Percentiles rank a stretch among this genome's conserved stretches.
These are phyloP conservation scores for Hypoxylon sp. DNA, from an alignment of 2,329 filamentous ascomycete genomes.

Conservation along the genomic window DNA sequence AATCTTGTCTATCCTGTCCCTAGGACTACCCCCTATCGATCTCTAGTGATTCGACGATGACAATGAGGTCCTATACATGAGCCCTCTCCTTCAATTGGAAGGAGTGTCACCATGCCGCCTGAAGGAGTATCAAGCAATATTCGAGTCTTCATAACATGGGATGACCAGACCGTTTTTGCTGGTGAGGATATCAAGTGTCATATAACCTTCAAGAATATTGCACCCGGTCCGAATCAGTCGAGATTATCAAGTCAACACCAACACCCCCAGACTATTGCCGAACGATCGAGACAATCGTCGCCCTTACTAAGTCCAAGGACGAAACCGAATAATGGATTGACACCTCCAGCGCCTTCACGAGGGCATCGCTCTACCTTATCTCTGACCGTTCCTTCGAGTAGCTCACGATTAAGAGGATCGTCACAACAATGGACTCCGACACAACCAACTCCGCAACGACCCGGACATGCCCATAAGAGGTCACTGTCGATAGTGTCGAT, in stretches of 20 bases:
- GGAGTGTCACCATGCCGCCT: slow-evolving; percentile 64
- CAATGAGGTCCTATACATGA: slow-evolving; percentile 51
- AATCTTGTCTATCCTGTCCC: slow-evolving; percentile 9
- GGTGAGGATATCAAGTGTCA: slow-evolving; percentile 96
- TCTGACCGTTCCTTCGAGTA: slow-evolving; percentile 67
- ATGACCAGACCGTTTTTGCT: slow-evolving; percentile 93
- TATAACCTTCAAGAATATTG: slow-evolving; percentile 95
- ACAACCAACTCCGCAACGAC: slow-evolving; percentile 50
- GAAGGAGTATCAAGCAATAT: slow-evolving; percentile 75
- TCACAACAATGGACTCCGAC: slow-evolving; percentile 63
- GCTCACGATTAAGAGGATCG: slow-evolving; percentile 62
- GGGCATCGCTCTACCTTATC: slow-evolving; percentile 80
- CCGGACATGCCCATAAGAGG: slow-evolving; percentile 76
- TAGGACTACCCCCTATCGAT: slow-evolving; percentile 18
- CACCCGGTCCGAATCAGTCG: slow-evolving; percentile 60
- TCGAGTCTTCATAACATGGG: slow-evolving; percentile 95
- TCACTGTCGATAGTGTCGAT: slow-evolving; percentile 89
- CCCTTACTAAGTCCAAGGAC: slow-evolving; percentile 60
- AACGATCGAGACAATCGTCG: slow-evolving; percentile 59
- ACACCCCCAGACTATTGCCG: slow-evolving; percentile 52
- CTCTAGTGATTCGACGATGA: slow-evolving; percentile 39
- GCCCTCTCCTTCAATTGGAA: slow-evolving; percentile 54
- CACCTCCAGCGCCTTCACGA: slow-evolving; percentile 62
- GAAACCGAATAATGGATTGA: slow-evolving; percentile 62
- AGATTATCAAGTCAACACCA: slow-evolving; percentile 50